Evolutionary conservation across 2,329 filamentous ascomycete species (phyloP).

Genomic region (Diplodia sapinea): DNA sequence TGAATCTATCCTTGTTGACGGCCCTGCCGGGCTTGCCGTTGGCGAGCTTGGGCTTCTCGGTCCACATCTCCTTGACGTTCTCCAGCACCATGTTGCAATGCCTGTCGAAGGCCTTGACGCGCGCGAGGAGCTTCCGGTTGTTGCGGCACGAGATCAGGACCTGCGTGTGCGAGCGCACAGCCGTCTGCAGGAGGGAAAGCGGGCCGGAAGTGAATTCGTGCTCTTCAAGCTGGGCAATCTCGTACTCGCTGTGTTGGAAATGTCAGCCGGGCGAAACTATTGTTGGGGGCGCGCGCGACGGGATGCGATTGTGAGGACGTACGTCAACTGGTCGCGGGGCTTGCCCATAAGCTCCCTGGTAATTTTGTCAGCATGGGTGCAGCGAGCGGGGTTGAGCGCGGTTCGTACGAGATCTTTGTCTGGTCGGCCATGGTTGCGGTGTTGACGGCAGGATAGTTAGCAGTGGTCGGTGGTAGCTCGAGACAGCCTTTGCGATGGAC

Average conservation of each 20-base stretch:
- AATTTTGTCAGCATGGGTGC: slow-evolving; percentile 37
- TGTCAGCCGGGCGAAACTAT: slow-evolving; percentile 25
- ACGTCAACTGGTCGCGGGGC: slow-evolving; percentile 90
- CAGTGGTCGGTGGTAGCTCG: slow-evolving; percentile 4
- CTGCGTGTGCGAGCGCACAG: slow-evolving; percentile 91
- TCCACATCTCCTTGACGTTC: slow-evolving; percentile 99
- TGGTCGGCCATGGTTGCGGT: slow-evolving; percentile 39
- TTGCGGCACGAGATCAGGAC: slow-evolving; percentile 97
- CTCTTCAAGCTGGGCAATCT: slow-evolving; percentile 80
- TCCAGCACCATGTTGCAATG: slow-evolving; percentile 99
- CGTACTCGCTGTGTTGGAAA: slow-evolving; percentile 72
- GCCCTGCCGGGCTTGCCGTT: slow-evolving; percentile 86
- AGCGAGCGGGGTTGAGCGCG: not conserved
- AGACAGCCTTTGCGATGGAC: slow-evolving; percentile 26
- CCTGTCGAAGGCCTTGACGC: slow-evolving; percentile 97
- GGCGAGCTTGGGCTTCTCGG: slow-evolving; percentile 82
- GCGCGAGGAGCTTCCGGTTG: slow-evolving; percentile 95
- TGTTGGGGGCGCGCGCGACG: not conserved
- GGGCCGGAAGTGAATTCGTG: slow-evolving; percentile 81
- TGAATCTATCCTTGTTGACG: slow-evolving; percentile 97
- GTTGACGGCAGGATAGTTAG: not conserved
- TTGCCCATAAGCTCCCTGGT: slow-evolving; percentile 85
- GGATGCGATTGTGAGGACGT: slow-evolving; percentile 50
- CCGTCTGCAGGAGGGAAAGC: slow-evolving; percentile 94
- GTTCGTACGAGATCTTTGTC: slow-evolving; percentile 52